Evolutionary conservation across 768 basidiomycete genomes (phyloP).

Genomic region (Boletellus emodensis): DNA sequence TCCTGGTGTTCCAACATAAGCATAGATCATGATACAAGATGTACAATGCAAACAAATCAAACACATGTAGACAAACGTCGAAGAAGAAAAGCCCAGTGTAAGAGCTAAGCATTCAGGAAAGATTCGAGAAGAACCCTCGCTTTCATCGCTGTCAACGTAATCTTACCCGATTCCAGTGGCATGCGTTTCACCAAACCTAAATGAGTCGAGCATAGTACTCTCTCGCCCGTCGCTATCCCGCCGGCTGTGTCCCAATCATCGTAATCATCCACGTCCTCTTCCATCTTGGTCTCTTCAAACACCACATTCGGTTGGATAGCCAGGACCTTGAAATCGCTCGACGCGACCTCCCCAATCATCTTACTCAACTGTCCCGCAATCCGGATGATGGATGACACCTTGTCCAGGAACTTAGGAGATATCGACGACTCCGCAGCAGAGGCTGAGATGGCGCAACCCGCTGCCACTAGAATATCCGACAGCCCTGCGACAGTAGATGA

Average conservation of each 20-base stretch:
- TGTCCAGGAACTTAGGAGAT: slow-evolving; percentile 1
- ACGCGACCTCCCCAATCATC: slow-evolving; percentile 4
- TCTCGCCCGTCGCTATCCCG: not conserved
- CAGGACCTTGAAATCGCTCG: slow-evolving; percentile 6
- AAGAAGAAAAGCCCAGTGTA: too few relatives aligned
- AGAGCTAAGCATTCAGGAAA: not conserved
- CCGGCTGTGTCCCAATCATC: not conserved
- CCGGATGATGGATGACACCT: slow-evolving; percentile 2
- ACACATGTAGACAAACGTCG: too few relatives aligned
- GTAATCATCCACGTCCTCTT: slow-evolving; percentile 2
- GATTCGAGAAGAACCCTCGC: slow-evolving; percentile 2
- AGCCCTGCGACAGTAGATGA: not conserved
- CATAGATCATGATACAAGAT: too few relatives aligned
- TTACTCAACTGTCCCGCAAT: slow-evolving; percentile 4
- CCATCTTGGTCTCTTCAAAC: slow-evolving; percentile 12
- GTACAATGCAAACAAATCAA: too few relatives aligned
- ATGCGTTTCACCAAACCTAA: slow-evolving; percentile 1
- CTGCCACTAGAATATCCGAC: slow-evolving; percentile 8
- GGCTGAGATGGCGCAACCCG: not conserved
- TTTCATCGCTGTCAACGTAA: not conserved
- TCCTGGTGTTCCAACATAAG: too few relatives aligned
- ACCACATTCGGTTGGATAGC: not conserved
- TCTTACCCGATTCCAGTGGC: not conserved
- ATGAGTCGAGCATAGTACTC: slow-evolving; percentile 1
- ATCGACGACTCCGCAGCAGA: not conserved